Base-by-base conservation (phyloP, 169 alveolate genomes). In the Neospora caninum region DNA sequence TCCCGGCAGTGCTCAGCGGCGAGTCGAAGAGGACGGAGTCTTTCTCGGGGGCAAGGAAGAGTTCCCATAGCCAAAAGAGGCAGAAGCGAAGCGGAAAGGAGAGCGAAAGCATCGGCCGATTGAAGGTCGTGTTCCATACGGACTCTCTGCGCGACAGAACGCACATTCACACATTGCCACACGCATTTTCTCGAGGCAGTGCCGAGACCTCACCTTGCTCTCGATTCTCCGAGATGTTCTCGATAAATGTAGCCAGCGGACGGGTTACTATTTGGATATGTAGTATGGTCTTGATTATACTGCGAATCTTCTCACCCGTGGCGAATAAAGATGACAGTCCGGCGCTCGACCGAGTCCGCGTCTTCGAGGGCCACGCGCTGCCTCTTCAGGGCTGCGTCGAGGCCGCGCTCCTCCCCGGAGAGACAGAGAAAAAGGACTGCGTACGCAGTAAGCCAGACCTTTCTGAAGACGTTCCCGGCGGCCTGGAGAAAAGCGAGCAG, bases 31-130 rank as follows among this genome's bases (percentile, higher is more conserved):
- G 73, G 38, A 91, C 91, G 16, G 94, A 91, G 41, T 91, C 94
- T 0, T 38, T 16, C 49, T 91, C 94, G 82, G 91, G 87, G 42
- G 69, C 54, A 49, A 91, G 94, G 83, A 89, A 78, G 54, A 89
- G 93, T 34, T 89, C 93, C 87, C 93, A 89, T 53, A 89, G 73
- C 93, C 80, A 70, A 70, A 91, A 78, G 58, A 91, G 94, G n/a
- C 78, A 78, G 83, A 91, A 54, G 9, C 94, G 94, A 36, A 91
- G 91, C 53, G 91, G 91, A 43, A 91, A 91, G n/a, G 39, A 70
- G 45, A 87, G 84, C 36, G 94, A 43, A 0, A 70, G 80, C 69
- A 91, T 53, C 86, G 91, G 91, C 80, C 94, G 91, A 64, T 91
- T 91, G 43, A 91, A 91, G 31, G 91, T 78, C 70, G 67, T 41